Base-by-base conservation (phyloP, 2,329 filamentous ascomycete genomes). In the Septoria linicola region DNA sequence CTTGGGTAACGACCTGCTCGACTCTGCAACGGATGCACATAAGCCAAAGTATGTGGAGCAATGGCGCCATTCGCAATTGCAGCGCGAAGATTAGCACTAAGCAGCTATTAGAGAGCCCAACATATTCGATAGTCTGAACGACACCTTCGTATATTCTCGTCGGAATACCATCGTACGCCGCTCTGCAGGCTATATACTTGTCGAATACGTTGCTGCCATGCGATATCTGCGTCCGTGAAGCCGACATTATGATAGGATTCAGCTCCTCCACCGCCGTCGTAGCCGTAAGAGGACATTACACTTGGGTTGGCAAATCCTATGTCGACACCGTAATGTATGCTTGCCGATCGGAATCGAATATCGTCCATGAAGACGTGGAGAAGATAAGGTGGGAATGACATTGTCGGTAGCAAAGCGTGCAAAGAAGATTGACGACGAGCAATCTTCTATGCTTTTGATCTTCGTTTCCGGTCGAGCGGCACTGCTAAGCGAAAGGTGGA, bases 1-100 rank as follows among this genome's bases (percentile, higher is more conserved):
- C 44, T 30, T 6, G 69, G 69, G 39, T 67, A 70, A n/a, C 55
- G 53, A 3, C 64, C 65, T 31, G 66, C 61, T 3, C 31, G 30
- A 27, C 59, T 59, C 57, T 68, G 62, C 59, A 66, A 68, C 1
- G 68, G 68, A 7, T 51, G 49, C 5, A 46, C 20, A 41, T 70
- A 65, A 16, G 71, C 32, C 23, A 67, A 62, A 7, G 57, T 60
- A 41, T 63, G 62, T 21, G 60, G 54, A 0, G 48, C 49, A 43
- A 69, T 60, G 14, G 63, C 51, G 19, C 61, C 54, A 48, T 70
- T 70, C 17, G 63, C 60, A 17, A 65, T 53, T 4, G 53, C 57
- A 2, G 50, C 58, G 16, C 61, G 55, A 16, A 57, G 55, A 34
- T 65, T 62, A 7, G 47, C 53, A 46, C 62, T 64, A 20, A 21